Evolutionary conservation across 345 rosid species (phyloP).

Genomic region (Salix brachista): DNA sequence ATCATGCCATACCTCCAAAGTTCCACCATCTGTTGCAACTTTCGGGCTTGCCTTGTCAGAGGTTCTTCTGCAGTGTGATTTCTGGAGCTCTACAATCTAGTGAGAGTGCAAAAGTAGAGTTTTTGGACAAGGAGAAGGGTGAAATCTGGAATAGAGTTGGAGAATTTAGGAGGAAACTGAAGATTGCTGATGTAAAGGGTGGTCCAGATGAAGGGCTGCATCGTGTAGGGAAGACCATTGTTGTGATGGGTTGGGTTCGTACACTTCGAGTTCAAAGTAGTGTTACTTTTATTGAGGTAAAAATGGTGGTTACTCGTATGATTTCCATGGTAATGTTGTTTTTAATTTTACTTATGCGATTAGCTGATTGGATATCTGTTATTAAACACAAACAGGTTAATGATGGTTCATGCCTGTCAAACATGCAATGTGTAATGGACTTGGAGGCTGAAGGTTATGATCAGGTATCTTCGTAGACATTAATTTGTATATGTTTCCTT

Average conservation of each 20-base stretch:
- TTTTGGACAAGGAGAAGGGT: conserved; percentile 16
- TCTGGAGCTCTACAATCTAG: conserved; percentile 39
- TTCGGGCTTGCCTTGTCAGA: conserved; percentile 19
- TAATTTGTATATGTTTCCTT: not conserved
- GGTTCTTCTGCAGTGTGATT: conserved; percentile 36
- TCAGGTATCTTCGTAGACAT: conserved; percentile 46
- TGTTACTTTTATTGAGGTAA: conserved; percentile 81
- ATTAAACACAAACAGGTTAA: conserved; percentile 45
- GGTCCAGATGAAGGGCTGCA: conserved; percentile 58
- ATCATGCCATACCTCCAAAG: conserved; percentile 25
- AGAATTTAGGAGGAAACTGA: conserved; percentile 65
- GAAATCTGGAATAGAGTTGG: conserved; percentile 44
- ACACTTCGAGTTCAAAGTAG: conserved; percentile 86
- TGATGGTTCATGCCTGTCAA: conserved; percentile 91
- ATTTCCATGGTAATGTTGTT: not conserved
- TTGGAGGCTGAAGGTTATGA: conserved; percentile 82
- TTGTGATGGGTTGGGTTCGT: conserved; percentile 85
- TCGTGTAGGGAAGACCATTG: conserved; percentile 58
- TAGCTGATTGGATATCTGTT: not conserved
- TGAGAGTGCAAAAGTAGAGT: conserved; percentile 30
- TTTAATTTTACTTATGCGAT: not conserved
- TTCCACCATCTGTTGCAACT: conserved; percentile 11
- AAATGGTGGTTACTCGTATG: not conserved
- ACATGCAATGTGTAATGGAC: conserved; percentile 90
- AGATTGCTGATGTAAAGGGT: conserved; percentile 72